Evolutionary conservation across 2,329 filamentous ascomycete genomes (phyloP).

Genomic region (Incumbomyces lentus): DNA sequence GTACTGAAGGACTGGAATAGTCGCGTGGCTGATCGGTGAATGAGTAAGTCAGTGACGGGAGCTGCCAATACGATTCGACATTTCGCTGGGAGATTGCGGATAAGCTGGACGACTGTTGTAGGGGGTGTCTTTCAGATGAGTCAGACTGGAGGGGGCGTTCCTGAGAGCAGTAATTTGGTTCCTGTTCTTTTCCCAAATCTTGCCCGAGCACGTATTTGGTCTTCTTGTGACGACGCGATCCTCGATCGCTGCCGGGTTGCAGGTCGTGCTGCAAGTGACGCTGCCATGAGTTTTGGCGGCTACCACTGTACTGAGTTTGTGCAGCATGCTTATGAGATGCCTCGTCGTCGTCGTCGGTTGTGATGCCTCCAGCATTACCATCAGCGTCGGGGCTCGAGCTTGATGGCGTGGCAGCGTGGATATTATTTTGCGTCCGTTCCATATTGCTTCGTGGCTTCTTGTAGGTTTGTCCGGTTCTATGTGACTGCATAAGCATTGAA

Average conservation of each 20-base stretch:
- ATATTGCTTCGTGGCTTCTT: background rate
- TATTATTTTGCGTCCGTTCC: background rate
- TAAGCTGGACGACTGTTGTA: background rate
- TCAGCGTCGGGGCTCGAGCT: no score
- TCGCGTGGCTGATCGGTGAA: background rate
- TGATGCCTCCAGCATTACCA: no score
- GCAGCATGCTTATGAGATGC: no score
- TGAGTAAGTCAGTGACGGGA: background rate
- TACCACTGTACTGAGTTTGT: background rate
- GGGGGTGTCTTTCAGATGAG: background rate
- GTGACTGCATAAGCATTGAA: background rate
- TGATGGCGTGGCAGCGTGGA: background rate
- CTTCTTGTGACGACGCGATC: background rate
- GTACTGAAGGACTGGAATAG: no score
- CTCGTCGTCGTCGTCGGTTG: no score
- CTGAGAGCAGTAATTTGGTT: background rate
- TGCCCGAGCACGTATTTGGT: background rate
- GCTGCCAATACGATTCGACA: background rate
- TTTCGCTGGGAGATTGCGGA: background rate
- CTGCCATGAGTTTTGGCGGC: conserved; percentile 1
- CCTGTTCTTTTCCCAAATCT: background rate
- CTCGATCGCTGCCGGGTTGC: background rate
- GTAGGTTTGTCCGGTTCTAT: no score
- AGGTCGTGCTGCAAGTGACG: conserved; percentile 3
- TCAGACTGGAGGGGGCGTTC: no score